These are phyloP conservation scores for Cytospora schulzeri DNA, from an alignment of 2,329 filamentous ascomycete genomes.

Conservation along the genomic window DNA sequence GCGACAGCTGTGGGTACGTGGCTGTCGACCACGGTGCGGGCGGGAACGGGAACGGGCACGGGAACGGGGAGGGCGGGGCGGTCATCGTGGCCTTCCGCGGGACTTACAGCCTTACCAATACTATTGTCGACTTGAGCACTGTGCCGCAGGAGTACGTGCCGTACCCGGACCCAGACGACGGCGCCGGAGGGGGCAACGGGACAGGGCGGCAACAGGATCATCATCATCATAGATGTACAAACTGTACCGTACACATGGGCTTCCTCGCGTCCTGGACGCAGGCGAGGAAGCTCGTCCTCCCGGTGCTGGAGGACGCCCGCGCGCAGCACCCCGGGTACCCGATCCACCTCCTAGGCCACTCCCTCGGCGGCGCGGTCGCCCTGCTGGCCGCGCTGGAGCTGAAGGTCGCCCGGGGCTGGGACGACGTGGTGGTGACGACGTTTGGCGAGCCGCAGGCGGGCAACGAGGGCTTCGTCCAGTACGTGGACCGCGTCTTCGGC, in stretches of 20 bases:
- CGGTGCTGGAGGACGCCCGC: conserved; percentile 62
- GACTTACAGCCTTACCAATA: conserved; percentile 91
- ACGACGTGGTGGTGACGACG: conserved; percentile 77
- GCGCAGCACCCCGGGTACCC: conserved; percentile 68
- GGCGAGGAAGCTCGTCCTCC: conserved; percentile 70
- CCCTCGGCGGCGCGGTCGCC: conserved; percentile 88
- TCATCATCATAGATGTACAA: conserved; percentile 61
- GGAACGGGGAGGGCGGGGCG: conserved; percentile 34
- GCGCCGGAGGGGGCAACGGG: conserved; percentile 26
- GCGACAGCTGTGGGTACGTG: conserved; percentile 76
- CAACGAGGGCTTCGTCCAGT: conserved; percentile 57
- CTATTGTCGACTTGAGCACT: conserved; percentile 86
- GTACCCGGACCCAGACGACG: conserved; percentile 65
- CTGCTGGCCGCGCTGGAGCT: conserved; percentile 85
- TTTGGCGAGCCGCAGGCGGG: conserved; percentile 83
- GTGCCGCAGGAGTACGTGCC: conserved; percentile 88
- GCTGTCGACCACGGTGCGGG: conserved; percentile 70
- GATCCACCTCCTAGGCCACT: conserved; percentile 84
- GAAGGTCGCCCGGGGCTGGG: conserved; percentile 69
- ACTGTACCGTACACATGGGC: conserved; percentile 91
- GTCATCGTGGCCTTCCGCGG: conserved; percentile 91
- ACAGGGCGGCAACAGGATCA: conserved; percentile 30
- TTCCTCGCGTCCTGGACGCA: conserved; percentile 85
- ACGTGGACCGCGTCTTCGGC: conserved; percentile 56
- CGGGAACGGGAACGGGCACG: conserved; percentile 27